Conservation (phyloP, 2,329 filamentous ascomycete genomes). For the Cryoendolithus antarcticus region DNA sequence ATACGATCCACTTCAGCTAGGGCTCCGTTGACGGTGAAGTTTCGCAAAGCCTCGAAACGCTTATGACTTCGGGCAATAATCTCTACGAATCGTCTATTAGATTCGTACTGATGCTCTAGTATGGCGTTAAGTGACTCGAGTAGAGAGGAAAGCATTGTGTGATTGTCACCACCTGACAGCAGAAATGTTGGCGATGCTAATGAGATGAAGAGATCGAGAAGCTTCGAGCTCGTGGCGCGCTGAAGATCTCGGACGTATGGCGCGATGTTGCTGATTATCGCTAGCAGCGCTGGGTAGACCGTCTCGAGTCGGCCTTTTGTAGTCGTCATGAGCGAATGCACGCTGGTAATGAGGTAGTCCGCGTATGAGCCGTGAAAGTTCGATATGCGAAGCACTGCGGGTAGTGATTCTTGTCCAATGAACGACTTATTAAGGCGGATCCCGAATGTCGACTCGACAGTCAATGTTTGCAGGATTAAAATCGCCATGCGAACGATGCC, state of each 20-base stretch:
- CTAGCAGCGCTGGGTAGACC: conserved; percentile 81
- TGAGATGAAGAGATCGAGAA: conserved; percentile 77
- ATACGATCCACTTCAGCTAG: conserved; percentile 81
- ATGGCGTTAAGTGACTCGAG: conserved; percentile 84
- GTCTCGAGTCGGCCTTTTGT: conserved; percentile 84
- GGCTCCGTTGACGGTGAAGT: conserved; percentile 83
- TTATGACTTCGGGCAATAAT: conserved; percentile 67
- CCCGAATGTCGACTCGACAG: conserved; percentile 83
- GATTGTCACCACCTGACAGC: conserved; percentile 83
- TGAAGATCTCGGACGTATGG: conserved; percentile 71
- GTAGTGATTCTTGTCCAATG: conserved; percentile 76
- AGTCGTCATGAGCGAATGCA: conserved; percentile 80
- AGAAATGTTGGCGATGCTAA: conserved; percentile 93
- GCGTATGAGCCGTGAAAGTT: conserved; percentile 84
- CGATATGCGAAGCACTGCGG: conserved; percentile 64
- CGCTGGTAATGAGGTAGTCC: conserved; percentile 65
- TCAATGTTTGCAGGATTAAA: conserved; percentile 91
- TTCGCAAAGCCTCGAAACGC: conserved; percentile 70
- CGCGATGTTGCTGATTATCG: conserved; percentile 86
- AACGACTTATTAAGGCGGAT: conserved; percentile 82
- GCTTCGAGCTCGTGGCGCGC: conserved; percentile 60
- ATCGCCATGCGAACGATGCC: conserved; percentile 92
- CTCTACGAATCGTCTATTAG: conserved; percentile 68
- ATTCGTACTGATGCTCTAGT: conserved; percentile 60
- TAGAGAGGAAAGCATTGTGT: conserved; percentile 65